A percentile compares a stretch with the other conserved stretches of the same genome.
Evolutionary conservation across 352 stramenopile genomes (phyloP).

Genomic region (Pythium brachiatum): DNA sequence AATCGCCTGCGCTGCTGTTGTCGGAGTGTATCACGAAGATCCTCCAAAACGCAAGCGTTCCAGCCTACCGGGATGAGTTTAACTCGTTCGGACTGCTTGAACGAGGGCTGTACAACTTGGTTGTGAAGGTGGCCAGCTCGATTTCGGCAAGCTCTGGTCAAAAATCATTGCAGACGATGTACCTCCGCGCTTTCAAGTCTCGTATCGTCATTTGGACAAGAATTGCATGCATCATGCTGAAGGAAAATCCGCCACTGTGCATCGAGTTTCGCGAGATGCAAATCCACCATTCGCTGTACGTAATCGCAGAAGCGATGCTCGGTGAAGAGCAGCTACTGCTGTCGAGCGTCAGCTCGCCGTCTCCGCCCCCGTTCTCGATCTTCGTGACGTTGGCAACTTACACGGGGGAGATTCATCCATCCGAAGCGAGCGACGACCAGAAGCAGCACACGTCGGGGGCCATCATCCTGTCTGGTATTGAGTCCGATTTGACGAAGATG

Average conservation of each 20-base stretch:
- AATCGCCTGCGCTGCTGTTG: slow-evolving; percentile 37
- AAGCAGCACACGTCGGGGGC: not conserved
- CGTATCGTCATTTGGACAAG: slow-evolving; percentile 42
- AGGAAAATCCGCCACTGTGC: slow-evolving; percentile 37
- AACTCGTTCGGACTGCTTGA: slow-evolving; percentile 63
- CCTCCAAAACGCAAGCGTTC: slow-evolving; percentile 35
- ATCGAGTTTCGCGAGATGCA: slow-evolving; percentile 54
- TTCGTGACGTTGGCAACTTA: slow-evolving; percentile 34
- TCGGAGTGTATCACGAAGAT: slow-evolving; percentile 68
- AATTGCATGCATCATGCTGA: slow-evolving; percentile 51
- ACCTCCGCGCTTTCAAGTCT: slow-evolving; percentile 32
- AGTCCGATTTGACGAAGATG: slow-evolving; percentile 55
- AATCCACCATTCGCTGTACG: slow-evolving; percentile 57
- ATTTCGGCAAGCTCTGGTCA: slow-evolving; percentile 25
- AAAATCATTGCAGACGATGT: slow-evolving; percentile 8
- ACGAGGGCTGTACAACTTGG: slow-evolving; percentile 47
- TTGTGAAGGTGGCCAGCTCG: slow-evolving; percentile 48
- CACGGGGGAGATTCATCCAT: slow-evolving; percentile 1
- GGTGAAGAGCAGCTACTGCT: slow-evolving; percentile 6
- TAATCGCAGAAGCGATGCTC: slow-evolving; percentile 43
- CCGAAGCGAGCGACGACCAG: not conserved
- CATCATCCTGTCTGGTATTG: slow-evolving; percentile 45
- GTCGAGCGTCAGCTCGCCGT: slow-evolving; percentile 5
- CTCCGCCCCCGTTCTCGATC: slow-evolving; percentile 33
- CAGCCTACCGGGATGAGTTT: slow-evolving; percentile 45